These are phyloP conservation scores for Echinosophora koreensis DNA, from an alignment of 306 rosid genomes.

Conservation along the genomic window DNA sequence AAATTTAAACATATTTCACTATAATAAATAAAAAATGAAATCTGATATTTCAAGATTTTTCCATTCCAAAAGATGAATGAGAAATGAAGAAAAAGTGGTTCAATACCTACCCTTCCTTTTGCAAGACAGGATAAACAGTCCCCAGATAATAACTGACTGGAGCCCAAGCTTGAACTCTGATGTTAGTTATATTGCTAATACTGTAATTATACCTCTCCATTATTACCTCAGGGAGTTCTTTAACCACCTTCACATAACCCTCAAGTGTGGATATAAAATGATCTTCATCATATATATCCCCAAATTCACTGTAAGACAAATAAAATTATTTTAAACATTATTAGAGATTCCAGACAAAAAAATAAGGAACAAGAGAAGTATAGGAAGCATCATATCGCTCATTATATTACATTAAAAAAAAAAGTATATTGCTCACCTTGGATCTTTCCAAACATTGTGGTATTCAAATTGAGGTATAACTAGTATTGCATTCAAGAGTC, in stretches of 20 bases:
- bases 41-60: too few relatives aligned
- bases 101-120: conserved; percentile 74
- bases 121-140: conserved; percentile 82
- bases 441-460: conserved; percentile 93
- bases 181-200: conserved; percentile 68
- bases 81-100: conserved; percentile 32
- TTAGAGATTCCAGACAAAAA: conserved; percentile 25
- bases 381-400: conserved; percentile 30
- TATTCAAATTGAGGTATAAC: conserved; percentile 89
- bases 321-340: conserved; percentile 35
- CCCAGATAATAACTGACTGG: conserved; percentile 76
- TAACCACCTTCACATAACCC: conserved; percentile 88
- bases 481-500: conserved; percentile 83
- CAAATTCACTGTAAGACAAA: conserved; percentile 66
- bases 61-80: background rate
- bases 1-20: too few relatives aligned
- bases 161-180: conserved; percentile 91
- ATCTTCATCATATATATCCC: conserved; percentile 89
- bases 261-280: conserved; percentile 86
- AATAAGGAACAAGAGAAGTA: conserved; percentile 18
- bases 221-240: conserved; percentile 76
- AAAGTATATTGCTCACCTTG: conserved; percentile 62
- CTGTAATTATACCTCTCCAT: conserved; percentile 75
- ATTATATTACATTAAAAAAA: background rate
- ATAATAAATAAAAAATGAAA: too few relatives aligned